Evolutionary conservation across 148 eudicot genomes (phyloP).

Genomic region (Linanthus parryae): DNA sequence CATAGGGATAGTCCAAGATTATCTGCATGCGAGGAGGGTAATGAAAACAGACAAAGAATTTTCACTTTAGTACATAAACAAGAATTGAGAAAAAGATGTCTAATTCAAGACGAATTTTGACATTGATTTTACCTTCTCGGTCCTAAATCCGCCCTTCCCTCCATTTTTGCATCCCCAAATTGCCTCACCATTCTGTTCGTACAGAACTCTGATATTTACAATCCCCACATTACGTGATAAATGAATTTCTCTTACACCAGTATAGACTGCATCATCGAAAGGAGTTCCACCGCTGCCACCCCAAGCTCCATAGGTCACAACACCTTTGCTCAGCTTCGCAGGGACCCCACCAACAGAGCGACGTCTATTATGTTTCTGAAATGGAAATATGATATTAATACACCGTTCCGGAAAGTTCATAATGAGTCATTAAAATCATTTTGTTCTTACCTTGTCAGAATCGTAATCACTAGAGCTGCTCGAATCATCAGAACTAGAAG

Average conservation of each 20-base stretch:
- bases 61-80: not conserved
- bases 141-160: conserved; percentile 59
- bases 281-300: conserved; percentile 66
- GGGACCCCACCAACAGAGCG: conserved; percentile 17
- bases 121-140: conserved; percentile 41
- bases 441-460: too few species aligned
- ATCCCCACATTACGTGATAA: conserved; percentile 60
- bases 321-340: conserved; percentile 17
- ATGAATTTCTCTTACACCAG: conserved; percentile 52
- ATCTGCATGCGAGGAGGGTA: conserved; percentile 39
- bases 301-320: conserved; percentile 58
- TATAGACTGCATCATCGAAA: conserved; percentile 61
- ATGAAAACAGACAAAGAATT: not conserved
- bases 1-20: conserved; percentile 55
- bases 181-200: conserved; percentile 41
- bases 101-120: not conserved
- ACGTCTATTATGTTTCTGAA: too few species aligned
- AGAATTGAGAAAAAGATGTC: not conserved
- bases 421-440: too few species aligned
- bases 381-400: too few species aligned
- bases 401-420: too few species aligned
- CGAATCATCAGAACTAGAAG: too few species aligned
- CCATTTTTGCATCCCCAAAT: conserved; percentile 63
- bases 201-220: conserved; percentile 46
- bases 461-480: too few species aligned